Percentiles rank a stretch among this genome's conserved stretches.
Conservation (phyloP, 257 asterid species). For the Lycium barbarum region DNA sequence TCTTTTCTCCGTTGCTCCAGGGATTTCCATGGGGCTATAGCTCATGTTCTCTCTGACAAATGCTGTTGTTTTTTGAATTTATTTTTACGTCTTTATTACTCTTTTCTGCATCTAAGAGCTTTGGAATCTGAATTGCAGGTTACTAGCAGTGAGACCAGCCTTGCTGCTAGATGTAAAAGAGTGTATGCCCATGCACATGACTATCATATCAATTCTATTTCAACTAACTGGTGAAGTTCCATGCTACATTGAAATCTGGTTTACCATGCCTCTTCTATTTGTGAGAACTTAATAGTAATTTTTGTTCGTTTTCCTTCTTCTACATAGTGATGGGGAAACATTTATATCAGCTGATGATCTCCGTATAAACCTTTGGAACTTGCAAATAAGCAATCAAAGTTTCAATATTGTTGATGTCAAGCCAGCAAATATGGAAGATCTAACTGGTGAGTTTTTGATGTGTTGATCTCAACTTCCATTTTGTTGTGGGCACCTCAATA, state of each 20-base stretch:
- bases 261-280: slow-evolving; percentile 17
- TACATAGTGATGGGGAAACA: slow-evolving; percentile 85
- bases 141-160: slow-evolving; percentile 76
- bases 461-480: not conserved
- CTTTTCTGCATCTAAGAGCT: slow-evolving; percentile 23
- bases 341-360: slow-evolving; percentile 95
- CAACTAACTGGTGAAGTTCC: slow-evolving; percentile 70
- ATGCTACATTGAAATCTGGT: not conserved
- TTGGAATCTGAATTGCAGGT: slow-evolving; percentile 51
- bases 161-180: slow-evolving; percentile 84
- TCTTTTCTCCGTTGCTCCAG: not conserved
- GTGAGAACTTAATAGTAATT: not conserved
- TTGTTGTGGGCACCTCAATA: slow-evolving; percentile 27
- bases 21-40: slow-evolving; percentile 17
- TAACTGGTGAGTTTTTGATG: slow-evolving; percentile 59
- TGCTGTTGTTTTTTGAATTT: not conserved
- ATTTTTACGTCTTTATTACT: not conserved
- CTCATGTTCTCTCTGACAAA: not conserved
- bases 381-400: slow-evolving; percentile 89
- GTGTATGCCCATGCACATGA: slow-evolving; percentile 93
- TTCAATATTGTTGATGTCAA: slow-evolving; percentile 90
- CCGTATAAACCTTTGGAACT: slow-evolving; percentile 88
- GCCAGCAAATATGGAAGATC: slow-evolving; percentile 92
- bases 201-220: slow-evolving; percentile 88
- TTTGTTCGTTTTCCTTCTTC: slow-evolving; percentile 30